A percentile compares a stretch with the other conserved stretches of the same genome.
Evolutionary conservation across 2,329 filamentous ascomycete genomes (phyloP).

Genomic region (Colletotrichum trifolii): DNA sequence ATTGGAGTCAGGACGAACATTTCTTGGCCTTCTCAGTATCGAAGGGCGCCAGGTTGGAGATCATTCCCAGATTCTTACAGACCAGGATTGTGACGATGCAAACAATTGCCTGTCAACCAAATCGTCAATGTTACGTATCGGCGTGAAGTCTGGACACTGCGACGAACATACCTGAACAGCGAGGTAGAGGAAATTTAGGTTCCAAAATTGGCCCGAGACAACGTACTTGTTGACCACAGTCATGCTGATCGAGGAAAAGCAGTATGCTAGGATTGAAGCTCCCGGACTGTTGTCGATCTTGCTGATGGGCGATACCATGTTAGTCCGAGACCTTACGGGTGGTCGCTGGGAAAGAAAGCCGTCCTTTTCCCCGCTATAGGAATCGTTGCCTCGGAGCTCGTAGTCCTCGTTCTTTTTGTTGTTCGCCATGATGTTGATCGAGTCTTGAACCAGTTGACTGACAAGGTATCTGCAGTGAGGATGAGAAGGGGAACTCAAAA

Average conservation of each 20-base stretch:
- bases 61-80: constrained; percentile 84
- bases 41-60: constrained; percentile 84
- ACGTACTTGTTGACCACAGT: constrained; percentile 99
- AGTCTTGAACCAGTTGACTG: background rate
- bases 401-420: constrained; percentile 86
- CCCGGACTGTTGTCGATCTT: constrained; percentile 79
- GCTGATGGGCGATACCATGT: constrained; percentile 48
- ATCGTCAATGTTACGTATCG: too few relatives aligned
- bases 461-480: too few relatives aligned
- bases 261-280: constrained; percentile 89
- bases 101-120: constrained; percentile 76
- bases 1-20: constrained; percentile 69
- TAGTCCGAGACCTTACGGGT: constrained; percentile 46
- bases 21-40: constrained; percentile 90
- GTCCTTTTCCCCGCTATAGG: constrained; percentile 62
- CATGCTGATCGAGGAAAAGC: constrained; percentile 97
- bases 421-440: constrained; percentile 72
- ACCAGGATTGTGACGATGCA: constrained; percentile 86
- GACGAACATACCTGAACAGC: constrained; percentile 80
- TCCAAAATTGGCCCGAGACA: constrained; percentile 89
- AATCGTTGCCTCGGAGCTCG: constrained; percentile 75
- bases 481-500: too few relatives aligned
- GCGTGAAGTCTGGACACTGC: too few relatives aligned
- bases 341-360: constrained; percentile 59
- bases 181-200: constrained; percentile 95